Percentiles rank a stretch among this genome's conserved stretches.
Evolutionary conservation across 768 basidiomycete genomes (phyloP).

Genomic region (Tulasnella calospora): DNA sequence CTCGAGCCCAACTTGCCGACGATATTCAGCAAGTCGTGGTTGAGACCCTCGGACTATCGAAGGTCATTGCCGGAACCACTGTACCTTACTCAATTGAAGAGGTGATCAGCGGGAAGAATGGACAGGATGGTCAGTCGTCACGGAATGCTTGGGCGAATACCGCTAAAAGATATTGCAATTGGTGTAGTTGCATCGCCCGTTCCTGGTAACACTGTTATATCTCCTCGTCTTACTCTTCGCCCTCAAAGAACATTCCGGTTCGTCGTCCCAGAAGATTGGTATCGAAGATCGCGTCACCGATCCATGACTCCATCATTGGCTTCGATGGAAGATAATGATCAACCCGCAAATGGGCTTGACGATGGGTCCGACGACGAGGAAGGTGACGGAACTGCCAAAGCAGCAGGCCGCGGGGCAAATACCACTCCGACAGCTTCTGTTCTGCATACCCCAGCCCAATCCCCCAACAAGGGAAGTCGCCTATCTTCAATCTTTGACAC

Average conservation of each 20-base stretch:
- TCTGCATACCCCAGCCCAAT: constrained; percentile 26
- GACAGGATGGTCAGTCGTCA: constrained; percentile 47
- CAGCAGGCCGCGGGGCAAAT: constrained; percentile 34
- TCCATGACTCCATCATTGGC: constrained; percentile 32
- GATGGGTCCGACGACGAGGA: constrained; percentile 45
- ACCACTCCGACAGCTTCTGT: constrained; percentile 27
- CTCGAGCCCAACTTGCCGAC: constrained; percentile 51
- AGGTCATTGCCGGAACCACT: constrained; percentile 56
- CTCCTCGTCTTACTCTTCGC: constrained; percentile 34
- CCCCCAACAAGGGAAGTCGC: constrained; percentile 52
- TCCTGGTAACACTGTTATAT: constrained; percentile 23
- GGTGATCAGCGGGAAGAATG: constrained; percentile 50
- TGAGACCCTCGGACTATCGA: constrained; percentile 66
- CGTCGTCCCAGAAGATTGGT: constrained; percentile 78
- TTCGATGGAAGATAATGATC: constrained; percentile 27
- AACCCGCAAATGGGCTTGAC: constrained; percentile 50
- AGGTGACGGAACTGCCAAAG: constrained; percentile 60
- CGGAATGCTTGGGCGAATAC: background rate
- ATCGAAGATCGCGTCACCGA: constrained; percentile 60
- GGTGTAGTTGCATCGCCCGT: constrained; percentile 20
- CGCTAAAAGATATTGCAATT: background rate
- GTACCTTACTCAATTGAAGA: constrained; percentile 74
- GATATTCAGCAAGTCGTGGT: constrained; percentile 50
- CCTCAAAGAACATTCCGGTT: constrained; percentile 51
- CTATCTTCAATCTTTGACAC: constrained; percentile 63